phyloP scores from a whole-genome alignment of 495 filamentous ascomycete genomes.

The Podospora fimiseda region DNA sequence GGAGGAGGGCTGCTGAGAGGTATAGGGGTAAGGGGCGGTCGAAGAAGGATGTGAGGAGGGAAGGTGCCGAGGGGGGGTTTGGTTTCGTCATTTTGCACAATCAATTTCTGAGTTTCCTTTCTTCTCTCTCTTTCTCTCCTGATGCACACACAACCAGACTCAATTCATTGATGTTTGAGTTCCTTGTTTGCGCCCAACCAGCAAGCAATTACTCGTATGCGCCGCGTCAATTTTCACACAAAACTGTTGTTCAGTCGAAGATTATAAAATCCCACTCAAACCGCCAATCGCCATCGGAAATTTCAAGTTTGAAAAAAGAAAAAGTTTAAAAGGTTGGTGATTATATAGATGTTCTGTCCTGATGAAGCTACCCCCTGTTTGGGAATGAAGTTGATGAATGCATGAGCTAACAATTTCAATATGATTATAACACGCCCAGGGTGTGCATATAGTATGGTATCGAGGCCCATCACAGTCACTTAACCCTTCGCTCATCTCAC shows the following conservation, averaged over 20 bases:
- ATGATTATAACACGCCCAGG: not conserved
- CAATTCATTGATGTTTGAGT: not conserved
- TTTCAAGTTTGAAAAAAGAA: too few relatives aligned
- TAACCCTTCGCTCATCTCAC: not conserved
- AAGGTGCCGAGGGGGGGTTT: not conserved
- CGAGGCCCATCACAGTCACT: not conserved
- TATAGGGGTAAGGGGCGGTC: slow-evolving; percentile 52
- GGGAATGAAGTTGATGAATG: too few relatives aligned
- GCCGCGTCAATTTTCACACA: too few relatives aligned
- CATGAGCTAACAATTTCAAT: slow-evolving; percentile 3
- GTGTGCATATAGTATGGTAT: not conserved
- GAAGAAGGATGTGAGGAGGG: slow-evolving; percentile 26
- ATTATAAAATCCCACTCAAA: too few relatives aligned
- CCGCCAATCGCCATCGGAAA: too few relatives aligned
- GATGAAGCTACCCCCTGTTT: not conserved
- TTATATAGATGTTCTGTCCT: not conserved
- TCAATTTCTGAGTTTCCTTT: not conserved
- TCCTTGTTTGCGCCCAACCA: too few relatives aligned
- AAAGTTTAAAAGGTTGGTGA: not conserved
- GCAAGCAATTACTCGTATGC: too few relatives aligned
- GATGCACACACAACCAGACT: not conserved
- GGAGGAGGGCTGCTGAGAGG: slow-evolving; percentile 58
- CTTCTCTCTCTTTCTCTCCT: not conserved
- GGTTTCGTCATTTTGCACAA: not conserved
- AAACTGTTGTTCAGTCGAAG: too few relatives aligned